Conservation (phyloP, 2,329 filamentous ascomycete species). For the Microcyclospora tardicrescens region DNA sequence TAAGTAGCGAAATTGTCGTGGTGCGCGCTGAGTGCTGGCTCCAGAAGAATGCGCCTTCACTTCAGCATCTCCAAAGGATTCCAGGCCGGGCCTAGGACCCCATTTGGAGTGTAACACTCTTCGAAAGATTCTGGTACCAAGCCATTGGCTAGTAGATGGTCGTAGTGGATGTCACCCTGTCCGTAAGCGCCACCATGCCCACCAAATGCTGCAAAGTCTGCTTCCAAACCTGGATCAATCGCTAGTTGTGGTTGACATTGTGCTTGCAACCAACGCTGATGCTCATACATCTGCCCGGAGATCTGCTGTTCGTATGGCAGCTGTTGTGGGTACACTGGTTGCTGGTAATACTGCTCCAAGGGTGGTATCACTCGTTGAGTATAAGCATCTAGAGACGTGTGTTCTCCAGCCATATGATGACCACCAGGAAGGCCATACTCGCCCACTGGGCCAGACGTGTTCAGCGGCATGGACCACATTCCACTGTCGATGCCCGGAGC, state of each 20-base stretch:
- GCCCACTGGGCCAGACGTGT: slow-evolving; percentile 17
- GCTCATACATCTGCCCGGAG: slow-evolving; percentile 16
- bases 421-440: slow-evolving; percentile 21
- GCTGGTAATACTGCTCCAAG: background rate
- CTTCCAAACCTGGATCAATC: slow-evolving; percentile 19
- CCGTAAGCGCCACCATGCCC: too few relatives aligned
- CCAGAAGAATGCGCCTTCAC: background rate
- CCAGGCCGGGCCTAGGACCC: slow-evolving; percentile 16
- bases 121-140: slow-evolving; percentile 11
- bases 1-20: too few relatives aligned
- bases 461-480: too few relatives aligned
- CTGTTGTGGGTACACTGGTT: slow-evolving; percentile 7
- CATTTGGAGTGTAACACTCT: slow-evolving; percentile 13
- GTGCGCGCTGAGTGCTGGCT: too few relatives aligned
- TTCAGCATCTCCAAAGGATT: slow-evolving; percentile 8
- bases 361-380: background rate
- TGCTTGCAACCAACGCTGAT: slow-evolving; percentile 18
- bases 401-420: slow-evolving; percentile 12
- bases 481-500: background rate
- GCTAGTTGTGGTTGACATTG: slow-evolving; percentile 18
- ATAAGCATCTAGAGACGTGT: background rate
- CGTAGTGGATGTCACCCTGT: too few relatives aligned
- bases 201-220: slow-evolving; percentile 5
- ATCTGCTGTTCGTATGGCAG: slow-evolving; percentile 10
- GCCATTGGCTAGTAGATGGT: too few relatives aligned